Evolutionary conservation across 148 eudicot genomes (phyloP).

Genomic region (Salicornia ramosissima): DNA sequence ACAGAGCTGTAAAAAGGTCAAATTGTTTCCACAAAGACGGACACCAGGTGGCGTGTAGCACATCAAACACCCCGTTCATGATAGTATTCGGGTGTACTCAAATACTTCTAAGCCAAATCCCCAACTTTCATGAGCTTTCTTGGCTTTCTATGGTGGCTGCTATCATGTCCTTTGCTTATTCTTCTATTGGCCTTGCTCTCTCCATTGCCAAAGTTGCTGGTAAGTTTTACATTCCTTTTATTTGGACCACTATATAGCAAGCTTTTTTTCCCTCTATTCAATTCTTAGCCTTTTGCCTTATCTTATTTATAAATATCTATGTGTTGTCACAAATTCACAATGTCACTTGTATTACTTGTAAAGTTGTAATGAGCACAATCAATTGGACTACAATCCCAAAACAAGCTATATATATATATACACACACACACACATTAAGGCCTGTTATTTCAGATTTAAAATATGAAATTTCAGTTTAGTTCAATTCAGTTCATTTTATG

Average conservation of each 20-base stretch:
- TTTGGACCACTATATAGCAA: not conserved
- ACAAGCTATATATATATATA: too few relatives aligned
- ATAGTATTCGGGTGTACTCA: constrained; percentile 59
- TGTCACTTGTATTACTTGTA: too few relatives aligned
- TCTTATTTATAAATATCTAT: too few relatives aligned
- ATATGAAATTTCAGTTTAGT: too few relatives aligned
- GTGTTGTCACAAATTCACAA: too few relatives aligned
- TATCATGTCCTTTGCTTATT: constrained; percentile 83
- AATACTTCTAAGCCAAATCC: constrained; percentile 79
- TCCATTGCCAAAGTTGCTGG: constrained; percentile 79
- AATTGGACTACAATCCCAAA: too few relatives aligned
- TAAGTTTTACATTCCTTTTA: constrained; percentile 13
- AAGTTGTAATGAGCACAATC: too few relatives aligned
- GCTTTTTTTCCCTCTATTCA: not conserved
- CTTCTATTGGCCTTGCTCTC: constrained; percentile 82
- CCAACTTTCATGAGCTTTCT: constrained; percentile 71
- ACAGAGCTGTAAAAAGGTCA: constrained; percentile 82
- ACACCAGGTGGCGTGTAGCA: constrained; percentile 43
- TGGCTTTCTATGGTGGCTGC: constrained; percentile 94
- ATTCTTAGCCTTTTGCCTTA: too few relatives aligned
- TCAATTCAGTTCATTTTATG: too few relatives aligned
- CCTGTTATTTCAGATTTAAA: too few relatives aligned
- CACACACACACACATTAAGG: too few relatives aligned
- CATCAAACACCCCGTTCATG: constrained; percentile 68
- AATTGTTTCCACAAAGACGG: constrained; percentile 78